phyloP scores from a whole-genome alignment of 2,329 filamentous ascomycete species.

The Fusarium agapanthi region DNA sequence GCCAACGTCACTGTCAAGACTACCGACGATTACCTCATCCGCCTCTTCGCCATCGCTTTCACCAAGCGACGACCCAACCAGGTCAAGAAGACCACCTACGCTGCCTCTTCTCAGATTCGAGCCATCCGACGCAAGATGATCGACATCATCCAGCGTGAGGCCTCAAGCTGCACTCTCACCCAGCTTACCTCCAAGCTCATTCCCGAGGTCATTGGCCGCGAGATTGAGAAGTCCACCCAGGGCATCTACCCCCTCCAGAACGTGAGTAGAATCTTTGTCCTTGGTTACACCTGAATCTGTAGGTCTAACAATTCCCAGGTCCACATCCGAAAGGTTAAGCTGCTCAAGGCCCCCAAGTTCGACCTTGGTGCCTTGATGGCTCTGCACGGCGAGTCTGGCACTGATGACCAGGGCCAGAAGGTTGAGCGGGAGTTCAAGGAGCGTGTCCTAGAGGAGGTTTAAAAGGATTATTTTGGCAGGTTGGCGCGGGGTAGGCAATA shows the following conservation, averaged over 20 bases:
- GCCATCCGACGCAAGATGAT: conserved; percentile 99
- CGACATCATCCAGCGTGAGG: conserved; percentile 98
- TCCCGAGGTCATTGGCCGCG: conserved; percentile 98
- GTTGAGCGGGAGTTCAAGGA: conserved; percentile 99
- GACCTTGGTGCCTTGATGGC: conserved; percentile 95
- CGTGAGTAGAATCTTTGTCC: conserved; percentile 63
- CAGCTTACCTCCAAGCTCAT: conserved; percentile 99
- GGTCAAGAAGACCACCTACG: conserved; percentile 99
- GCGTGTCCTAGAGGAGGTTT: conserved; percentile 92
- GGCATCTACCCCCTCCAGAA: conserved; percentile 99
- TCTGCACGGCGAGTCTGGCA: conserved; percentile 96
- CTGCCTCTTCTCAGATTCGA: conserved; percentile 94
- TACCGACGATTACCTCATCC: conserved; percentile 99
- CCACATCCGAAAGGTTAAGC: conserved; percentile 99
- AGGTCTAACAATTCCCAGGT: conserved; percentile 66
- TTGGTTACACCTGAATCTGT: not conserved
- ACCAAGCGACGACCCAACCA: conserved; percentile 99
- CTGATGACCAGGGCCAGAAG: conserved; percentile 97
- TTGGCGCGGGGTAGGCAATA: conserved; percentile 45
- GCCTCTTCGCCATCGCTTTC: conserved; percentile 98
- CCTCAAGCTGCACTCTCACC: conserved; percentile 89
- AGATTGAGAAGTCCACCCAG: conserved; percentile 99
- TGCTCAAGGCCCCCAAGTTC: conserved; percentile 98
- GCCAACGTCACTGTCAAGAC: conserved; percentile 99
- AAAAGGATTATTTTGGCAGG: conserved; percentile 58